Percentiles rank a stretch among this genome's conserved stretches.
Conservation (phyloP, 1,284 basidiomycete species). For the Apiotrichum siamense region DNA sequence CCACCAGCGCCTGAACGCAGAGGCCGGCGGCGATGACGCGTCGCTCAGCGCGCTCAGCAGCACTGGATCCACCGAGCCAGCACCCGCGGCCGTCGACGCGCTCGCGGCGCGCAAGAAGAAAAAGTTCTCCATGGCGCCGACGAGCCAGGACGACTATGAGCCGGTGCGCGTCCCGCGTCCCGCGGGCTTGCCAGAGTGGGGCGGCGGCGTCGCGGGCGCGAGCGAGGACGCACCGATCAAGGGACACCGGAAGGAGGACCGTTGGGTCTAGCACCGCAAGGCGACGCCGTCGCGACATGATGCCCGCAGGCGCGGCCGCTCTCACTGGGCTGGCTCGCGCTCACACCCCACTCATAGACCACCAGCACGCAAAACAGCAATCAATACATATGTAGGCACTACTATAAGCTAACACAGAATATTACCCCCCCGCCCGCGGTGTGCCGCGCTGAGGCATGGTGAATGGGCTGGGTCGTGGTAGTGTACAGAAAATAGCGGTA, state of each 20-base stretch:
- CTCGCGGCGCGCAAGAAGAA: constrained; percentile 11
- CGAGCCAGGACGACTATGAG: constrained; percentile 66
- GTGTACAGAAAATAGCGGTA: background rate
- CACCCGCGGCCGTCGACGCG: constrained; percentile 3
- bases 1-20: constrained; percentile 25
- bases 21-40: constrained; percentile 7
- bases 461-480: background rate
- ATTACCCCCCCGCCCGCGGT: too few species aligned
- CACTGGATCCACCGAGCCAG: background rate
- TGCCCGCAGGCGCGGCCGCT: too few species aligned
- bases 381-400: constrained; percentile 3
- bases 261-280: constrained; percentile 31
- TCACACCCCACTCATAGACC: background rate
- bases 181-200: constrained; percentile 80
- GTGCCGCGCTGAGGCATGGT: too few species aligned
- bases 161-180: constrained; percentile 77
- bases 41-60: constrained; percentile 3
- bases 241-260: constrained; percentile 37
- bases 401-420: constrained; percentile 1
- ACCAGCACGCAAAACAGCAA: background rate
- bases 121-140: constrained; percentile 32
- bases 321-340: too few species aligned
- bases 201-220: constrained; percentile 67
- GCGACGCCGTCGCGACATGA: too few species aligned
- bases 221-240: constrained; percentile 40